These are phyloP conservation scores for Fraxinus dipetala DNA, from an alignment of 305 asterid genomes.

Conservation along the genomic window DNA sequence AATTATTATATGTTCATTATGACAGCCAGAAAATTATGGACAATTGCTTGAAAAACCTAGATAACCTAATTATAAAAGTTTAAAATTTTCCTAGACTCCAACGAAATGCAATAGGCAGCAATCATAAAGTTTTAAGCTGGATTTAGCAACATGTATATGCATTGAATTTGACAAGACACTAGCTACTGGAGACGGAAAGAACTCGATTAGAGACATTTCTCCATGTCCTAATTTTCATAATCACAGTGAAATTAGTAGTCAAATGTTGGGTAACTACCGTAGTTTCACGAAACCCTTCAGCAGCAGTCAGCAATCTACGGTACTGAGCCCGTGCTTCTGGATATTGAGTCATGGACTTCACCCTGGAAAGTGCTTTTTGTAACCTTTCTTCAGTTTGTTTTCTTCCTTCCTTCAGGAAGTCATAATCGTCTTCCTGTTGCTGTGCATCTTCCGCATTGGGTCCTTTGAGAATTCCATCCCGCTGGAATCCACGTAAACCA, in stretches of 20 bases:
- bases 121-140: not conserved
- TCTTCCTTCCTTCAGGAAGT: slow-evolving; percentile 76
- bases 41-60: not conserved
- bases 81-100: not conserved
- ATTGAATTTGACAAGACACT: not conserved
- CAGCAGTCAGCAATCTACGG: slow-evolving; percentile 76
- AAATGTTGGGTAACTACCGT: slow-evolving; percentile 39
- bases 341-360: slow-evolving; percentile 83
- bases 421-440: slow-evolving; percentile 66
- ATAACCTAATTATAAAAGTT: not conserved
- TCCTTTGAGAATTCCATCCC: slow-evolving; percentile 43
- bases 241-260: not conserved
- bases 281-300: slow-evolving; percentile 70
- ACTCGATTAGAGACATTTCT: not conserved
- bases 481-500: slow-evolving; percentile 78
- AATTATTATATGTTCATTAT: not conserved
- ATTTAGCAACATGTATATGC: not conserved
- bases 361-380: slow-evolving; percentile 85
- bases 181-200: not conserved
- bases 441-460: slow-evolving; percentile 29
- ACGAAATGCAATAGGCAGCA: not conserved
- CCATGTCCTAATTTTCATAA: not conserved
- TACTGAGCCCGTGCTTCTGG: slow-evolving; percentile 96
- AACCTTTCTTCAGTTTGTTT: slow-evolving; percentile 84
- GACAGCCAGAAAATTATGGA: not conserved